phyloP scores from a whole-genome alignment of 768 basidiomycete genomes.

The Scleroderma citrinum region DNA sequence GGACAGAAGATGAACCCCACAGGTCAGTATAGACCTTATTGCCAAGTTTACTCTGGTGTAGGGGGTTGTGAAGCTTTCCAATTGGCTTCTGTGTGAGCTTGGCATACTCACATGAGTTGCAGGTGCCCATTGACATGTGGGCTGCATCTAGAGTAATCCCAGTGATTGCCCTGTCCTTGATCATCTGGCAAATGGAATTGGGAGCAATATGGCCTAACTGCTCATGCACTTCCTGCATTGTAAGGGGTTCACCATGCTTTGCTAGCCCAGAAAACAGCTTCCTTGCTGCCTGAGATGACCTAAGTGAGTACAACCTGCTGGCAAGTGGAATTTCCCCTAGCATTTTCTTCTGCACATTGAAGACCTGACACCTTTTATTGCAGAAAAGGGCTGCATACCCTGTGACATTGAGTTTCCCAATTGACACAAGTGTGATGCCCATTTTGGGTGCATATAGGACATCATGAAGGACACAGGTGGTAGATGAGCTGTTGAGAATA shows the following conservation, averaged over 20 bases:
- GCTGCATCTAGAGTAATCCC: conserved; percentile 1
- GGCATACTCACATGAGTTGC: conserved; percentile 7
- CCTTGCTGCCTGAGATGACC: too few relatives aligned
- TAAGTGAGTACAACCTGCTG: not conserved
- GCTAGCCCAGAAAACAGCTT: not conserved
- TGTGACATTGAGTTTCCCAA: conserved; percentile 1
- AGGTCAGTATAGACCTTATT: too few relatives aligned
- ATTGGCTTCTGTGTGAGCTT: conserved; percentile 6
- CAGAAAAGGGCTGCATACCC: conserved; percentile 5
- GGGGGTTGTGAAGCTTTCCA: not conserved
- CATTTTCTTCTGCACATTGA: not conserved
- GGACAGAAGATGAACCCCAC: too few relatives aligned
- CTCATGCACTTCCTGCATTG: conserved; percentile 2
- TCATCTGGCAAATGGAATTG: conserved; percentile 1
- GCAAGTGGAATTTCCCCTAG: conserved; percentile 1
- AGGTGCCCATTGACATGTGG: conserved; percentile 5
- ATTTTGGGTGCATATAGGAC: conserved; percentile 15
- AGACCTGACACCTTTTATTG: not conserved
- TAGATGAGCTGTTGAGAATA: conserved; percentile 14
- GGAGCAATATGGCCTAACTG: conserved; percentile 3
- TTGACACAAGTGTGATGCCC: conserved; percentile 18
- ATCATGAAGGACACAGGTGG: not conserved
- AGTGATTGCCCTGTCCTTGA: conserved; percentile 1
- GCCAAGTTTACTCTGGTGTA: not conserved
- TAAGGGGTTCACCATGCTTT: not conserved